These are phyloP conservation scores for Rugosomyces carneus DNA, from an alignment of 1,284 basidiomycete species.

Conservation along the genomic window DNA sequence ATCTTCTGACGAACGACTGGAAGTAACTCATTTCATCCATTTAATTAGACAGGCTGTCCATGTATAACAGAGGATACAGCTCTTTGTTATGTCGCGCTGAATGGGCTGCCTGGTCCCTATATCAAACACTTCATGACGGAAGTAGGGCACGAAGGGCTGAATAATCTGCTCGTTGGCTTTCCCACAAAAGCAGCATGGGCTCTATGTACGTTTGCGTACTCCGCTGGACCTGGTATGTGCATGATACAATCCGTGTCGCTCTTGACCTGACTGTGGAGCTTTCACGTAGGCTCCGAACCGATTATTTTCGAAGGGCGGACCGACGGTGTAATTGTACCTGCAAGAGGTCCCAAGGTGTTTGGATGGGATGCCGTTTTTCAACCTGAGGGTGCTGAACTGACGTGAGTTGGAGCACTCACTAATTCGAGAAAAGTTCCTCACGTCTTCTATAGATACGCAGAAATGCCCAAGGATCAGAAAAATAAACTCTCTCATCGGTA, in stretches of 20 bases:
- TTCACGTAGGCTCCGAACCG: constrained; percentile 46
- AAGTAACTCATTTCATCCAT: background rate
- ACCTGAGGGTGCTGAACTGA: constrained; percentile 67
- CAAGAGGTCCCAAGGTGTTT: constrained; percentile 73
- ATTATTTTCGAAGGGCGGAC: constrained; percentile 92
- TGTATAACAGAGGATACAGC: constrained; percentile 98
- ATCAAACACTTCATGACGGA: constrained; percentile 88
- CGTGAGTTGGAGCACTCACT: constrained; percentile 42
- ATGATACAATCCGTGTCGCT: no score
- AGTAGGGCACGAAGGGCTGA: constrained; percentile 85
- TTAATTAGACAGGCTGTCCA: constrained; percentile 57
- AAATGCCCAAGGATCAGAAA: constrained; percentile 85
- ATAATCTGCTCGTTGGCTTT: constrained; percentile 84
- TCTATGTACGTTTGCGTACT: constrained; percentile 95
- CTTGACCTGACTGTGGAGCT: background rate
- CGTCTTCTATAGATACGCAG: constrained; percentile 70
- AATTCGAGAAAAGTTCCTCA: background rate
- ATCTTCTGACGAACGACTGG: background rate
- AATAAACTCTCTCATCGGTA: constrained; percentile 89
- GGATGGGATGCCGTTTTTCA: constrained; percentile 95
- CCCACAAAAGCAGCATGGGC: constrained; percentile 78
- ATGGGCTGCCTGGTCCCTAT: constrained; percentile 92
- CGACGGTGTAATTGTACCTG: constrained; percentile 81
- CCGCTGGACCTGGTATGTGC: constrained; percentile 61
- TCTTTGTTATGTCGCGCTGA: constrained; percentile 83